phyloP scores from a whole-genome alignment of 495 filamentous ascomycete species.

The Aspergillus affinis region DNA sequence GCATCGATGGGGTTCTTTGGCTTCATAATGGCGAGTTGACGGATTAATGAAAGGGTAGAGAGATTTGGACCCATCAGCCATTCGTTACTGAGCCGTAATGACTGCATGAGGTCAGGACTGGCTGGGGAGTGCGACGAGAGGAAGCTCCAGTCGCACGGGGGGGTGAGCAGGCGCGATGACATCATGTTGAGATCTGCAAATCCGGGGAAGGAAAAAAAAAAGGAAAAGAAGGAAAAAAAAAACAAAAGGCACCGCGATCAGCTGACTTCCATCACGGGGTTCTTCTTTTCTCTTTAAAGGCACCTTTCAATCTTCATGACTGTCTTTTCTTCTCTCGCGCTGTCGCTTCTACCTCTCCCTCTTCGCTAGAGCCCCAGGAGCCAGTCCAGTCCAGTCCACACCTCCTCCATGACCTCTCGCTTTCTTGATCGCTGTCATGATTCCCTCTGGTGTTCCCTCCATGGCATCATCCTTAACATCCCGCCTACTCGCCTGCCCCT shows the following conservation, averaged over 20 bases:
- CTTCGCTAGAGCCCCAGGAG: not conserved
- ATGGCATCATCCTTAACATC: constrained; percentile 23
- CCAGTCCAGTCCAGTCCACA: not conserved
- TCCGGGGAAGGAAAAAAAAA: constrained; percentile 1
- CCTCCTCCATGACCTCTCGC: constrained; percentile 9
- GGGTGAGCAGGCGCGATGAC: constrained; percentile 3
- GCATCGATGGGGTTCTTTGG: not conserved
- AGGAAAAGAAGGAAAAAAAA: not conserved
- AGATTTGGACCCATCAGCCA: too few relatives aligned
- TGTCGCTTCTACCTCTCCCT: not conserved
- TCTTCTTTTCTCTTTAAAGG: not conserved
- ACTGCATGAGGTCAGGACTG: too few relatives aligned
- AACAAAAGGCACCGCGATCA: not conserved
- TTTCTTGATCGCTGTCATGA: constrained; percentile 20
- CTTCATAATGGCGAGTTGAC: too few relatives aligned
- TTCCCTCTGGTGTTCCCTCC: constrained; percentile 20
- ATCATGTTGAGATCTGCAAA: constrained; percentile 8
- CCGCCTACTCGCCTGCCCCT: constrained; percentile 19
- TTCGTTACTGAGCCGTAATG: too few relatives aligned
- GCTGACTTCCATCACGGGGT: not conserved
- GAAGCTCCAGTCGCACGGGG: too few relatives aligned
- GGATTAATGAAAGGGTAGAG: too few relatives aligned
- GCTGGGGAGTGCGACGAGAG: too few relatives aligned
- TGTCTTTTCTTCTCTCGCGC: not conserved
- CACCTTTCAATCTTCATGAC: not conserved